A percentile compares a stretch with the other conserved stretches of the same genome.
phyloP scores from a whole-genome alignment of 805 yeast species.

The Candida coleopterorum region DNA sequence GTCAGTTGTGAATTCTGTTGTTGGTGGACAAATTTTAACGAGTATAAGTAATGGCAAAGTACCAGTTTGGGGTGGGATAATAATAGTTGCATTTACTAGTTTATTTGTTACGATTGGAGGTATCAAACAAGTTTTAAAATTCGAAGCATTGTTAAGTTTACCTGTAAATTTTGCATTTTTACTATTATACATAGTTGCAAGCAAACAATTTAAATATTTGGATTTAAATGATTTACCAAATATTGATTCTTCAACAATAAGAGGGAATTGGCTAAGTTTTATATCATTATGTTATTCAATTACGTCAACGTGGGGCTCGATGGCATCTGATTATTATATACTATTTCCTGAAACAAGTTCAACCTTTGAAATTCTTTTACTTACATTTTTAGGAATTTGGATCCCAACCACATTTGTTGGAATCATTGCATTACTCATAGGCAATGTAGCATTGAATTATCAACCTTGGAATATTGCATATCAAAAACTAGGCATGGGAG shows the following conservation, averaged over 20 bases:
- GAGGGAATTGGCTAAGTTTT: slow-evolving; percentile 69
- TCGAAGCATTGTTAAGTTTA: slow-evolving; percentile 62
- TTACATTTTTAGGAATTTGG: slow-evolving; percentile 63
- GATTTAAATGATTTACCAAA: slow-evolving; percentile 20
- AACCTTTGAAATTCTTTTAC: slow-evolving; percentile 45
- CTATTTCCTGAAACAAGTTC: slow-evolving; percentile 72
- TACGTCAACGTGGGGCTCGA: slow-evolving; percentile 86
- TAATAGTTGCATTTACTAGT: slow-evolving; percentile 61
- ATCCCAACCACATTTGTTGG: slow-evolving; percentile 77
- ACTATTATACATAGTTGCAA: slow-evolving; percentile 59
- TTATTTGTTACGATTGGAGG: slow-evolving; percentile 73
- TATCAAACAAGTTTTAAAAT: slow-evolving; percentile 61
- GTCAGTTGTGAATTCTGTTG: slow-evolving; percentile 87
- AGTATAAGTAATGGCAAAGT: slow-evolving; percentile 61
- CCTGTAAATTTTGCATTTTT: slow-evolving; percentile 68
- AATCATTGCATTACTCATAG: slow-evolving; percentile 64
- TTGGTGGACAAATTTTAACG: slow-evolving; percentile 79
- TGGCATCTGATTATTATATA: slow-evolving; percentile 80
- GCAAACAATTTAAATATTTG: slow-evolving; percentile 40
- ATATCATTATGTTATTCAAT: slow-evolving; percentile 72
- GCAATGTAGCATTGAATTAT: slow-evolving; percentile 57
- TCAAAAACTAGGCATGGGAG: slow-evolving; percentile 64
- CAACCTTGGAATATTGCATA: slow-evolving; percentile 57
- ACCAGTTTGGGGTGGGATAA: slow-evolving; percentile 70
- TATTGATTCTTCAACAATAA: slow-evolving; percentile 35